Conservation (phyloP, 78 protist species). For the Neovahlkampfia damariscottae region DNA sequence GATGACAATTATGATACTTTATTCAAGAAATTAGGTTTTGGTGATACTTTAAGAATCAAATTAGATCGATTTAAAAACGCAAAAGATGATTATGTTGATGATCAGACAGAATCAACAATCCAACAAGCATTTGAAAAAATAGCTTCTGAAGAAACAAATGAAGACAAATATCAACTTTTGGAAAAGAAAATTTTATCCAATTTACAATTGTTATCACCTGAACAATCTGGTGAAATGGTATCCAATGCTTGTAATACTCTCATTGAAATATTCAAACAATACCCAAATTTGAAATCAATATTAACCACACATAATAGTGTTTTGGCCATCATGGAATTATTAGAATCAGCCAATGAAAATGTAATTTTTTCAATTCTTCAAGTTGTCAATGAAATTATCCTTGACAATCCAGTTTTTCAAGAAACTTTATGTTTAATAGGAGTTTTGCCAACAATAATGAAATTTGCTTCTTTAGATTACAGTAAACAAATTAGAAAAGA, state of each 20-base stretch:
- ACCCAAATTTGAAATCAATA: slow-evolving; percentile 45
- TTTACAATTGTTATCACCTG: not conserved
- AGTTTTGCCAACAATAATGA: slow-evolving; percentile 61
- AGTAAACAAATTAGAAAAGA: slow-evolving; percentile 29
- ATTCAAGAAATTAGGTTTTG: no score
- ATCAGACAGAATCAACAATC: not conserved
- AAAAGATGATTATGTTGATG: not conserved
- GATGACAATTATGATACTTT: no score
- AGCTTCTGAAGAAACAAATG: not conserved
- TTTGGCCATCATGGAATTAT: slow-evolving; percentile 66
- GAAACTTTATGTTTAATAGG: slow-evolving; percentile 71
- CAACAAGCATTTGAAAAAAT: not conserved
- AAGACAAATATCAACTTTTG: not conserved
- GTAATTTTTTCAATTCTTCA: slow-evolving; percentile 14
- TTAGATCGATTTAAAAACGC: no score
- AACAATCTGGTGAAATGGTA: slow-evolving; percentile 1
- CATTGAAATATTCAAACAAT: slow-evolving; percentile 33
- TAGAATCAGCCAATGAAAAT: slow-evolving; percentile 27
- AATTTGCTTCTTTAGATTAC: slow-evolving; percentile 31
- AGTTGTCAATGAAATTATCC: slow-evolving; percentile 60
- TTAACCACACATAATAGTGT: slow-evolving; percentile 66
- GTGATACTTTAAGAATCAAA: no score
- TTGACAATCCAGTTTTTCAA: slow-evolving; percentile 43
- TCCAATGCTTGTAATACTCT: slow-evolving; percentile 29
- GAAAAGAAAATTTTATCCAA: not conserved